Conservation (phyloP, 2,329 filamentous ascomycete species). For the Allantophomopsis cytisporea region DNA sequence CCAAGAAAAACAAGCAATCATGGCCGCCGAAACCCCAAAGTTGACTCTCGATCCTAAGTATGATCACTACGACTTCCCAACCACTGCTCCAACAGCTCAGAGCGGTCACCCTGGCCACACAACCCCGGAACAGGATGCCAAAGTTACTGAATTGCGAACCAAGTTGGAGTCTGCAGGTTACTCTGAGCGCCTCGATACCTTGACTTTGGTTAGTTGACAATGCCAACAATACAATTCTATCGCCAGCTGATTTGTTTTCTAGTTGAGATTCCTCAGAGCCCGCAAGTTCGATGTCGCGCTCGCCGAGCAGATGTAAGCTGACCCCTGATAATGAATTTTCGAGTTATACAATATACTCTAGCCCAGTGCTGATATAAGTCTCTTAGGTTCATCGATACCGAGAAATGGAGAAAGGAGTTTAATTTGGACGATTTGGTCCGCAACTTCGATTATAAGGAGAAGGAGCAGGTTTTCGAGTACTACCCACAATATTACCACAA, state of each 20-base stretch:
- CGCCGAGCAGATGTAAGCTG: conserved; percentile 72
- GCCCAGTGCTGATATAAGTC: too few relatives aligned
- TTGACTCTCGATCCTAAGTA: conserved; percentile 66
- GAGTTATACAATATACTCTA: too few relatives aligned
- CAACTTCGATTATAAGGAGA: conserved; percentile 80
- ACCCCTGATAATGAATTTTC: too few relatives aligned
- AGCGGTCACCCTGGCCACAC: conserved; percentile 81
- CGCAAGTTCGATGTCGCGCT: conserved; percentile 85
- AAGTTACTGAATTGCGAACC: conserved; percentile 73
- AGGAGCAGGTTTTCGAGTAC: conserved; percentile 70
- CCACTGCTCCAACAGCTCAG: conserved; percentile 53
- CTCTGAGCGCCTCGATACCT: conserved; percentile 75
- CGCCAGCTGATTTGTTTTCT: background rate
- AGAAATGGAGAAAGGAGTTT: conserved; percentile 83
- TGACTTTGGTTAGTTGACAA: conserved; percentile 59
- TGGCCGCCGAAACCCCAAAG: conserved; percentile 11
- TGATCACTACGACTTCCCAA: conserved; percentile 91
- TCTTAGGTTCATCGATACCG: conserved; percentile 73
- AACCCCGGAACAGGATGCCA: conserved; percentile 74
- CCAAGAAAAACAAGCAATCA: conserved; percentile 5
- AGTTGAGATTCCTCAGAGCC: conserved; percentile 84
- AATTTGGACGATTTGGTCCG: conserved; percentile 70
- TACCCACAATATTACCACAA: conserved; percentile 99
- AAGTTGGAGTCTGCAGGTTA: conserved; percentile 75
- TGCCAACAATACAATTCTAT: too few relatives aligned